Base-by-base conservation (phyloP, 1,284 basidiomycete genomes). In the Microbotryum silenes-acaulis region DNA sequence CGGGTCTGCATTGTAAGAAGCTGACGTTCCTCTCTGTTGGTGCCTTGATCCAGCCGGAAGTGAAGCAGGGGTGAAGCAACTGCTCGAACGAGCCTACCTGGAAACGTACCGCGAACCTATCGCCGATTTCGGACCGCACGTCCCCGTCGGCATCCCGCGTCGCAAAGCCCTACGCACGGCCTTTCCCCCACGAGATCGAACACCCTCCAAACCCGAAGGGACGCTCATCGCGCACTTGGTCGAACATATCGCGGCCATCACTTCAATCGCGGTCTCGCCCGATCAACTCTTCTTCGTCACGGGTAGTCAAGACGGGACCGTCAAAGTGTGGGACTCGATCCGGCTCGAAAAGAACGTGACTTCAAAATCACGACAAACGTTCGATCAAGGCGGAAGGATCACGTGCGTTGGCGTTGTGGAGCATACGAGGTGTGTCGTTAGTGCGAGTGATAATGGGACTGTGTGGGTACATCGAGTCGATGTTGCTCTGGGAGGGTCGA, bases 201-300 rank as follows among this genome's bases (percentile, higher is more conserved):
- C 63, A 12, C 68, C 68, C 4, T 52, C 64, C 7, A 71, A 74
- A 2, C 76, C 75, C 21, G 88, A 90, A 64, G 87, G 88, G 0
- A 86, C 81, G 0, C 81, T 94, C 64, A 84, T 96, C 55, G 86
- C 88, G 0, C 87, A 94, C 74, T 81, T 94, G n/a, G 82, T 82
- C 23, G 89, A 90, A 10, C 92, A 97, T 72, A 82, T 84, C 0
- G 87, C 86, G 20, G 80, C 83, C 1, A 80, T 98, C 63, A 91
- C 87, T 1, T 82, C 85, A 2, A 79, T 98, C 20, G 86, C 87
- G 0, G 88, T 94, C 12, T 87, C 94, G 1, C 91, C 92, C 0
- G 96, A 98, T 73, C 91, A 96, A 67, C 78, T 86, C 67, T 99
- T 97, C 79, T 97, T 98, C 71, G 86, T 91, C 1, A 88, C 92